Evolutionary conservation across 495 filamentous ascomycete genomes (phyloP), one percentile per base, ranked within the genome.

Genomic region (Tuber indicum): DNA sequence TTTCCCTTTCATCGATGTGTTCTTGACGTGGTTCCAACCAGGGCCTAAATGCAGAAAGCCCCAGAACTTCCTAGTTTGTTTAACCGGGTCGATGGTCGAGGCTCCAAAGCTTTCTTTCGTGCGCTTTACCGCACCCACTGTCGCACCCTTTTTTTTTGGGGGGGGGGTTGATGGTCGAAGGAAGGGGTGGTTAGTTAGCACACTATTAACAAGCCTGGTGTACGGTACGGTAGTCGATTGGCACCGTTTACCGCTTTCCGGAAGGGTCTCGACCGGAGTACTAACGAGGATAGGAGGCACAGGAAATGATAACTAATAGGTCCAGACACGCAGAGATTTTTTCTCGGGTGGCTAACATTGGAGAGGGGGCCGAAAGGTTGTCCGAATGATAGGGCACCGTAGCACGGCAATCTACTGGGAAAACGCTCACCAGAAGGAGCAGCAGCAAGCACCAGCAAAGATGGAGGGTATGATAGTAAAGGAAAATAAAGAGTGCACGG

Each of bases 11-110:
- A 76, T 76, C 74, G 58, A 62, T 80, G 46, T 70, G 70, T 44
- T 80, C 77, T 78, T 80, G 78, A 79, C 78, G 77, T 80, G 78
- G 78, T 80, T 80, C 78, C 78, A 80, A 80, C 78, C 78, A 80
- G 74, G 62, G 74, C 74, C 77, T 80, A 46, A 74, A 72, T 76
- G 74, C 72, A 74, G 58, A 72, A 78, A 78, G 77, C 73, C 74
- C 73, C 77, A 75, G 77, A 77, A 79, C 78, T 73, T n/a, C 70
- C 70, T 77, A 45, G 78, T 75, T 72, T 72, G 76, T 77, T 80
- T 78, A 75, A 77, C 58, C 66, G 58, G 72, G 70, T 19, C 32
- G 66, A 74, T 74, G 75, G 70, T 71, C 75, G 70, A 42, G 70
- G 47, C 70, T 43, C 70, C 19, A n/a, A 62, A 26, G 46, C 47